Base-by-base conservation (phyloP, 208 protist genomes). In the Trypanosomatidae sp. region DNA sequence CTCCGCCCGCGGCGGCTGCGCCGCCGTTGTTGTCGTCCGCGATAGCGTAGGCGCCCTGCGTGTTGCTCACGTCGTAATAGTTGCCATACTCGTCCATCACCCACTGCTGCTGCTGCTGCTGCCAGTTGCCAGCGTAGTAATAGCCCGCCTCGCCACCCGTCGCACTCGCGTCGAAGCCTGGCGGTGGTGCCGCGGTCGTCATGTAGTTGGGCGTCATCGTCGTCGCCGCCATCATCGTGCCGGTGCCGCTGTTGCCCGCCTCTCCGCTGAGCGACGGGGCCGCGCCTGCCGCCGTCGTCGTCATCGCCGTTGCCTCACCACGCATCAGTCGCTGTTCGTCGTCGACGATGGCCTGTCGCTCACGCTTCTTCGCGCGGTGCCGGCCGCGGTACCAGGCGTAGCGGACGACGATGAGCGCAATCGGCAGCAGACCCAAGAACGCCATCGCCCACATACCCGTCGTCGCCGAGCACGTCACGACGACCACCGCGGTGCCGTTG, bases 301-400 rank as follows among this genome's bases (percentile, higher is more conserved):
- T 18, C 1, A 23, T 35, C 38, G 49, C 21, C 2, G 49, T 66
- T 4, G 43, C 45, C 59, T 66, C 73, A 10, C 56, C 54, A 35
- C 78, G 60, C 56, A 81, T 73, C 25, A 71, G 60, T 28, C 65
- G 64, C 47, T 57, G 47, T 48, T 85, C 79, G 42, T 88, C 74
- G 39, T 68, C 72, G 24, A 79, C 63, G 23, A 84, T 57, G 44
- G 46, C 42, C 19, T 39, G 30, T 13, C 69, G 65, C 43, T 67
- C 66, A 7, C 46, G 41, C 39, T 80, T 75, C 46, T 87, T 87
- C 0, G 66, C 60, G 23, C 43, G 41, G 13, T 58, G 61, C 19
- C 68, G 65, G 1, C 73, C 82, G 22, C 53, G 60, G 39, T 67
- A 63, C 54, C 63, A 86, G 1, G 71, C 21, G 24, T 77, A 90